These are phyloP conservation scores for Fusarium lyarnte DNA, from an alignment of 2,329 filamentous ascomycete species.

Conservation along the genomic window DNA sequence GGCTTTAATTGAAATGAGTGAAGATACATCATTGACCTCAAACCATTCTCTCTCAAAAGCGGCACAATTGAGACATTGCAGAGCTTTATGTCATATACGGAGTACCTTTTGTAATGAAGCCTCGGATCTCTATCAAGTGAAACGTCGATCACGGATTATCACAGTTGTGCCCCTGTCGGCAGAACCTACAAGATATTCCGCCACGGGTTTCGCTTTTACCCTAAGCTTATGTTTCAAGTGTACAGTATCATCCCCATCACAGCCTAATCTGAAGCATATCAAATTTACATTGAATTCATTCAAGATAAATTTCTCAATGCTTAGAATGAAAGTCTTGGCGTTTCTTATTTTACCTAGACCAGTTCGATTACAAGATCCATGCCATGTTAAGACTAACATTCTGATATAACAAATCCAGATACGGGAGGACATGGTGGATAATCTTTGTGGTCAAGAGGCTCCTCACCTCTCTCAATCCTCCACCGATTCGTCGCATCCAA, in stretches of 20 bases:
- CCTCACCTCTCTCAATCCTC: slow-evolving; percentile 22
- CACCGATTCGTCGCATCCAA: slow-evolving; percentile 33
- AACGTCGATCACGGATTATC: neutral
- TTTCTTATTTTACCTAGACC: neutral
- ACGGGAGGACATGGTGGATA: neutral
- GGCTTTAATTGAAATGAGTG: neutral
- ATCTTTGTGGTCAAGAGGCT: neutral
- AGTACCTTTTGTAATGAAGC: neutral
- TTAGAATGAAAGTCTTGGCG: neutral
- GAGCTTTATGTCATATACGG: neutral
- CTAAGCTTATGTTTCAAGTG: neutral
- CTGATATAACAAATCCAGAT: neutral
- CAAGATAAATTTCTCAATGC: neutral
- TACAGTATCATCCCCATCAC: neutral
- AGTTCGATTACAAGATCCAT: neutral
- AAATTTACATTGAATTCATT: neutral
- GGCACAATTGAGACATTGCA: neutral
- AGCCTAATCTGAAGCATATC: neutral
- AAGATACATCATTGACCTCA: neutral
- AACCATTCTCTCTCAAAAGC: neutral
- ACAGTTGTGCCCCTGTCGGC: neutral
- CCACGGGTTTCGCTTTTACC: neutral
- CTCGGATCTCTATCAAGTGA: neutral
- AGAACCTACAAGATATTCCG: neutral
- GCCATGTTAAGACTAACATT: neutral